Percentiles rank a stretch among this genome's conserved stretches.
Conservation (phyloP, 2,329 filamentous ascomycete species). For the Pseudocercospora crystallina region DNA sequence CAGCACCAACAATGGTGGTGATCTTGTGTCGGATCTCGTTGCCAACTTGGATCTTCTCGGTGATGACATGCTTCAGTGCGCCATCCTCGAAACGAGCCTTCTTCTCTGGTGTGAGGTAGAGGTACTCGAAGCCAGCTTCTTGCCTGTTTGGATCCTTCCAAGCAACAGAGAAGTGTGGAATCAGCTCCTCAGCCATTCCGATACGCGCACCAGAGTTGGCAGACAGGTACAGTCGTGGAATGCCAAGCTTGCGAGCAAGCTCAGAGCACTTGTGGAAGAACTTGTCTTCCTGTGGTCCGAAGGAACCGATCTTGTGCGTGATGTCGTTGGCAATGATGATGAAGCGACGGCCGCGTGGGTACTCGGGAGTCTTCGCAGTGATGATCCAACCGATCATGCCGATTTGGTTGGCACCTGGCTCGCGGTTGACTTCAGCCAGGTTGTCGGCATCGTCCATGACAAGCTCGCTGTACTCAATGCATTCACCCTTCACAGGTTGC, state of each 20-base stretch:
- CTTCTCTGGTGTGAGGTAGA: slow-evolving; percentile 84
- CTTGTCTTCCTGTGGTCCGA: slow-evolving; percentile 92
- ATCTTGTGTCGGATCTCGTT: slow-evolving; percentile 94
- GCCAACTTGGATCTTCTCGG: slow-evolving; percentile 80
- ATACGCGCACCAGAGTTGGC: slow-evolving; percentile 98
- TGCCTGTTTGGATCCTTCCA: slow-evolving; percentile 86
- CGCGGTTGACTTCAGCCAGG: slow-evolving; percentile 87
- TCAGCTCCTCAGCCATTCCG: slow-evolving; percentile 92
- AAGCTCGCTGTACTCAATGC: slow-evolving; percentile 90
- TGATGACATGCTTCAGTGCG: slow-evolving; percentile 74
- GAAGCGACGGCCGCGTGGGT: slow-evolving; percentile 87
- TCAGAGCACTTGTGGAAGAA: slow-evolving; percentile 99
- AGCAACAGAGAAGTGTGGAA: slow-evolving; percentile 94
- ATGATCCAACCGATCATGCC: slow-evolving; percentile 99
- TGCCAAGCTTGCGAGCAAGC: slow-evolving; percentile 87
- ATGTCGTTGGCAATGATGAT: slow-evolving; percentile 99
- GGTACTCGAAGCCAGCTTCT: slow-evolving; percentile 91
- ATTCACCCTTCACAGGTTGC: slow-evolving; percentile 82
- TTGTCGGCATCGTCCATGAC: slow-evolving; percentile 93
- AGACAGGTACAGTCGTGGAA: slow-evolving; percentile 95
- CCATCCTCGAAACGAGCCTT: slow-evolving; percentile 84
- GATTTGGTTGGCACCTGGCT: slow-evolving; percentile 90
- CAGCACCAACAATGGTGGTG: slow-evolving; percentile 84
- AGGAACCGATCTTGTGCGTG: slow-evolving; percentile 97
- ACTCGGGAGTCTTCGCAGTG: slow-evolving; percentile 91